Percentiles rank a stretch among this genome's conserved stretches.
Conservation (phyloP, 169 alveolate species). For the Perkinsus chesapeaki region DNA sequence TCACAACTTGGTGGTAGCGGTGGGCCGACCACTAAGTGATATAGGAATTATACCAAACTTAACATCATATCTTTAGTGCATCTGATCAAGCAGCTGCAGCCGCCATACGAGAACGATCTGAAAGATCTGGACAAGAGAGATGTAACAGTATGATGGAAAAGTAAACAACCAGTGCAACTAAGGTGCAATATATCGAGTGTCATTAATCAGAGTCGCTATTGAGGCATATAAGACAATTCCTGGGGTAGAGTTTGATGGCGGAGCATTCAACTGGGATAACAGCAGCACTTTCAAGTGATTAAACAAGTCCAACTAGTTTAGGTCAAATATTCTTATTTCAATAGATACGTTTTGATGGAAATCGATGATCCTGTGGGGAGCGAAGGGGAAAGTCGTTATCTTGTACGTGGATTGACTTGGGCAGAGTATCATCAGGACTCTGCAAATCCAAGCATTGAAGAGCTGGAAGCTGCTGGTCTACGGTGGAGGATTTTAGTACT, state of each 20-base stretch:
- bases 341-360: neutral
- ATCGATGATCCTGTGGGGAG: neutral
- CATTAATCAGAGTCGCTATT: neutral
- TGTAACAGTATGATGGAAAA: no score
- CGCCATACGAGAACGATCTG: neutral
- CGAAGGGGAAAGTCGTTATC: neutral
- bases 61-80: neutral
- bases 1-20: no score
- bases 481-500: neutral
- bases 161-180: no score
- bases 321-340: neutral
- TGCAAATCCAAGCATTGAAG: neutral
- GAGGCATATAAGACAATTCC: neutral
- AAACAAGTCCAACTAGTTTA: neutral
- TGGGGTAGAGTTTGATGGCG: neutral
- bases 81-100: neutral
- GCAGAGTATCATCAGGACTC: neutral
- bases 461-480: neutral
- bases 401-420: neutral
- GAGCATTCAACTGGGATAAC: neutral
- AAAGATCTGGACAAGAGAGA: neutral
- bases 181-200: no score
- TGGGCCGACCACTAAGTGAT: neutral
- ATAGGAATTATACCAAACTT: neutral
- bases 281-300: neutral